Base-by-base conservation (phyloP, 2,329 filamentous ascomycete species). In the Talaromyces marneffei region DNA sequence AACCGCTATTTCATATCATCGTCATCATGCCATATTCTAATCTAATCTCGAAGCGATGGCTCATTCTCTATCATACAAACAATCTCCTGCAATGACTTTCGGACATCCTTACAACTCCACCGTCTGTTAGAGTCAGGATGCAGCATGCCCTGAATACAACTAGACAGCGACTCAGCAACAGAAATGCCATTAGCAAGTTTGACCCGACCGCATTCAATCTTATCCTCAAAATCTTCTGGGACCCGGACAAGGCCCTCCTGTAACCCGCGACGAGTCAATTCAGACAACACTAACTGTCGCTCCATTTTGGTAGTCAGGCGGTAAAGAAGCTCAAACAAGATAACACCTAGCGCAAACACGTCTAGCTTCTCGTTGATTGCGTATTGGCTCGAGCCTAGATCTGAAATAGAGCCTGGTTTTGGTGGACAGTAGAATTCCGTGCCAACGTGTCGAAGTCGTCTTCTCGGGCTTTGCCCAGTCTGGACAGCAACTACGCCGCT, bases 391-490 rank as follows among this genome's bases (percentile, higher is more conserved):
- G 48, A 40, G 50, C 29, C 25, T 62, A 54, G 65, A 62, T 59
- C 20, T 23, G 33, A 65, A 55, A 8, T 63, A 35, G 50, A 33
- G 14, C 23, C 31, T 20, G 48, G 39, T 42, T 67, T 52, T 2
- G 79, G 77, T 2, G 85, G 86, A 4, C 83, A 80, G 66, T 88
- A 87, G 63, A 86, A 82, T 61, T 85, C 81, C 0, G 86, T 88
- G 0, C 85, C 85, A 2, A 86, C 83, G 0, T 80, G 77, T 52
- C 79, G 80, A 35, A 48, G 20, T 53, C 69, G 68, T 16, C 70
- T 52, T 18, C 48, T 64, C 12, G 69, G 70, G 35, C 63, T 60
- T 1, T 63, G 33, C 5, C 46, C 27, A 2, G 68, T 61, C 27
- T 65, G 64, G 33, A 66, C 66, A 10, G 68, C 59, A 3, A 68